These are phyloP conservation scores for Cercospora zeae-maydis DNA, from an alignment of 2,329 filamentous ascomycete species.

Conservation along the genomic window DNA sequence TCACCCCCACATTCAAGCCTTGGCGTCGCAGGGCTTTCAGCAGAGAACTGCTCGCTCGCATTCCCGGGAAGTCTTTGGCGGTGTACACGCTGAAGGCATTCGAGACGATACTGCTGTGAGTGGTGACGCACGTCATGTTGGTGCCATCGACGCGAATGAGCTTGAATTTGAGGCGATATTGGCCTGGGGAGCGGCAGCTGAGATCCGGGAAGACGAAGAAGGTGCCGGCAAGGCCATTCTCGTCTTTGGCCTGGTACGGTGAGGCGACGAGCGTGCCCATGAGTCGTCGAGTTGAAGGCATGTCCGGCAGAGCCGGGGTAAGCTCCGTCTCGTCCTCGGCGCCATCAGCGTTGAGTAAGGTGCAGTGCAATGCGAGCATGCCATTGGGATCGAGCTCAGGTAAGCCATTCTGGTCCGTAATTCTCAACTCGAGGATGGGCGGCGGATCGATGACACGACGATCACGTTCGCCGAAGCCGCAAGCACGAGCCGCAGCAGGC, in stretches of 20 bases:
- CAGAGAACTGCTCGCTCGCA: constrained; percentile 71
- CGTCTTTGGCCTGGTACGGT: constrained; percentile 72
- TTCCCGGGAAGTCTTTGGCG: constrained; percentile 81
- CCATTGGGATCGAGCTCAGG: constrained; percentile 62
- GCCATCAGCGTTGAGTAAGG: constrained; percentile 67
- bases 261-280: constrained; percentile 78
- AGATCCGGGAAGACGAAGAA: constrained; percentile 86
- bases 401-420: constrained; percentile 58
- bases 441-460: constrained; percentile 79
- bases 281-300: constrained; percentile 65
- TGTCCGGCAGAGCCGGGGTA: constrained; percentile 48
- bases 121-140: constrained; percentile 48
- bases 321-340: constrained; percentile 63
- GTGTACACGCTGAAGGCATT: constrained; percentile 76
- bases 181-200: constrained; percentile 71
- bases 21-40: constrained; percentile 73
- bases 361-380: constrained; percentile 61
- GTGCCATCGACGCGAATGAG: constrained; percentile 67
- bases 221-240: constrained; percentile 68
- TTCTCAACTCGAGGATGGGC: constrained; percentile 71
- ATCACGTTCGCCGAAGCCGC: constrained; percentile 79
- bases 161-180: constrained; percentile 71
- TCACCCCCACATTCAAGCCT: constrained; percentile 79
- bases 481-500: constrained; percentile 71
- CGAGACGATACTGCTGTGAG: constrained; percentile 56